Conservation (phyloP, 441 rosid species). For the Eutrema salsugineum region DNA sequence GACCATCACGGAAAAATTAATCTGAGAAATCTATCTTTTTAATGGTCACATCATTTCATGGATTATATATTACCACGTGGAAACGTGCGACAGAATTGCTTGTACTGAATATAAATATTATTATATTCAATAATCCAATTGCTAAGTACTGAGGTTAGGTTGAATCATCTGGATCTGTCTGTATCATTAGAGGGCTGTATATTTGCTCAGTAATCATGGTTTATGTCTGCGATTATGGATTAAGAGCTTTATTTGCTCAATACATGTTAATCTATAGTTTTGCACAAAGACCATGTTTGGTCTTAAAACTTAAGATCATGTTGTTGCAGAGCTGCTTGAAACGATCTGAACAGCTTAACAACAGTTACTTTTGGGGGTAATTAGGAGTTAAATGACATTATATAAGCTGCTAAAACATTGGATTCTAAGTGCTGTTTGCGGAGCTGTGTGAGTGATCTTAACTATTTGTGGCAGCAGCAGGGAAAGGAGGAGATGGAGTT, state of each 20-base stretch:
- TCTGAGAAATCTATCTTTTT: neutral
- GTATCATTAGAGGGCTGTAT: slow-evolving; percentile 11
- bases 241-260: neutral
- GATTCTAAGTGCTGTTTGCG: neutral
- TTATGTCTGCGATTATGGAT: neutral
- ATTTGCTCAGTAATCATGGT: neutral
- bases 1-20: neutral
- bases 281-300: neutral
- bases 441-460: slow-evolving; percentile 33
- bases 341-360: neutral
- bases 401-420: neutral
- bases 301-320: neutral
- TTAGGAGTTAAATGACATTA: neutral
- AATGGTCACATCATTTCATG: slow-evolving; percentile 27
- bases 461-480: slow-evolving; percentile 42
- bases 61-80: slow-evolving; percentile 29
- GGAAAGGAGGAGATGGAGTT: slow-evolving; percentile 48
- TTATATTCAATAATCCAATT: neutral
- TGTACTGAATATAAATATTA: neutral
- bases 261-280: neutral
- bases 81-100: slow-evolving; percentile 18
- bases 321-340: neutral
- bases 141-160: neutral
- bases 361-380: neutral
- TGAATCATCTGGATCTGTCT: neutral